phyloP scores from a whole-genome alignment of 371 early-diverging fungal species.

The Mortierella sp. region DNA sequence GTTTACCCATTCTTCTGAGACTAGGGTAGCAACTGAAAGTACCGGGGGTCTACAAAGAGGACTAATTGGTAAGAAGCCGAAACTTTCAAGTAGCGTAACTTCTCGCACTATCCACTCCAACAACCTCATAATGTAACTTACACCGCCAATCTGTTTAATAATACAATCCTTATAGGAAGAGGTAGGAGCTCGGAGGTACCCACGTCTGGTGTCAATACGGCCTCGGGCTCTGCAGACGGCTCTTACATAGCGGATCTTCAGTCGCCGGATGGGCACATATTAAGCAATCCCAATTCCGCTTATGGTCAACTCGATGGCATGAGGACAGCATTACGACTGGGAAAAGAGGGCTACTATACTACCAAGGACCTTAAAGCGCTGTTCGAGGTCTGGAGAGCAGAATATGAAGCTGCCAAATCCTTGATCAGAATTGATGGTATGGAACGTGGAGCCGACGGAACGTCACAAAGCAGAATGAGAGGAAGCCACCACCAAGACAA shows the following conservation, averaged over 20 bases:
- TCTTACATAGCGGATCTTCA: neutral
- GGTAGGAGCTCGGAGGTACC: no score
- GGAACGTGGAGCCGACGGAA: neutral
- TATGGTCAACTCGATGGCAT: no score
- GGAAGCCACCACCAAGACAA: neutral
- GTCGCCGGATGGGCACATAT: neutral
- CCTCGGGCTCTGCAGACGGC: neutral
- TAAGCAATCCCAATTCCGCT: neutral
- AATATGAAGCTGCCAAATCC: neutral
- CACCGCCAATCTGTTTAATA: no score
- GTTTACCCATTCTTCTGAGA: neutral
- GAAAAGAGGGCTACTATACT: slow-evolving; percentile 22
- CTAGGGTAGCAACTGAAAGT: neutral
- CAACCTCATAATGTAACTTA: neutral
- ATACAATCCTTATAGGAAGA: no score
- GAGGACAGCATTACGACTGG: neutral
- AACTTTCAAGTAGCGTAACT: no score
- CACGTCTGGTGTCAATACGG: neutral
- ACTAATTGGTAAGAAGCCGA: no score
- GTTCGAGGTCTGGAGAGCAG: neutral
- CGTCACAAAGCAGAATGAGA: neutral
- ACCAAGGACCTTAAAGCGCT: slow-evolving; percentile 7
- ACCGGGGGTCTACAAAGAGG: no score
- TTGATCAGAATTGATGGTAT: neutral
- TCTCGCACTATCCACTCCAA: no score